These are phyloP conservation scores for Colletotrichum truncatum DNA, from an alignment of 2,329 filamentous ascomycete species.

Conservation along the genomic window DNA sequence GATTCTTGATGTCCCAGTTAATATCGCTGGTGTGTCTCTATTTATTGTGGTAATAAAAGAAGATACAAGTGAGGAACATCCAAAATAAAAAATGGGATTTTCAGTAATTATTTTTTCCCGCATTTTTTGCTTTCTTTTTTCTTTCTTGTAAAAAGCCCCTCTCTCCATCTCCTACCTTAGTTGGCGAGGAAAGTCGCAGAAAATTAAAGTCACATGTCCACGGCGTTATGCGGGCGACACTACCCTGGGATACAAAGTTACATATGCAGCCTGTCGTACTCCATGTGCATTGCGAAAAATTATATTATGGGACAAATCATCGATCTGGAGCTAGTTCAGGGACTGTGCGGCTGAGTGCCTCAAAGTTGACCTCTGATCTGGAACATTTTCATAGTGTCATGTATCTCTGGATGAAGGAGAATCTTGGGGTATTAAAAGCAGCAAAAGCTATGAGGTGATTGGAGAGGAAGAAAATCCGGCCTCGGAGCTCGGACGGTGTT, in stretches of 20 bases:
- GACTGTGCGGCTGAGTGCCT: conserved; percentile 2
- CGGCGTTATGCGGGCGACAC: conserved; percentile 8
- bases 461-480: neutral
- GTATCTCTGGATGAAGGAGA: neutral
- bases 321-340: neutral
- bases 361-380: neutral
- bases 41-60: neutral
- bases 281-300: neutral
- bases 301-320: neutral
- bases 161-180: neutral
- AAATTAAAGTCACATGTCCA: conserved; percentile 10
- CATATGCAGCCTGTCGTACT: neutral
- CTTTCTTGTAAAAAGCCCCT: too few species aligned
- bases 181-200: neutral
- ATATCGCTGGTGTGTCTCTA: neutral
- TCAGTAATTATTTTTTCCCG: too few species aligned
- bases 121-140: too few species aligned
- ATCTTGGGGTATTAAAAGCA: neutral
- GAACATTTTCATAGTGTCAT: neutral
- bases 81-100: too few species aligned
- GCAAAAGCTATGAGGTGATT: neutral
- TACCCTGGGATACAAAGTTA: neutral
- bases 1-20: neutral
- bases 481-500: conserved; percentile 1
- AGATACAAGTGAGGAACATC: too few species aligned